These are phyloP conservation scores for Lipomyces yarrowii DNA, from an alignment of 1,139 yeast species.

Conservation along the genomic window DNA sequence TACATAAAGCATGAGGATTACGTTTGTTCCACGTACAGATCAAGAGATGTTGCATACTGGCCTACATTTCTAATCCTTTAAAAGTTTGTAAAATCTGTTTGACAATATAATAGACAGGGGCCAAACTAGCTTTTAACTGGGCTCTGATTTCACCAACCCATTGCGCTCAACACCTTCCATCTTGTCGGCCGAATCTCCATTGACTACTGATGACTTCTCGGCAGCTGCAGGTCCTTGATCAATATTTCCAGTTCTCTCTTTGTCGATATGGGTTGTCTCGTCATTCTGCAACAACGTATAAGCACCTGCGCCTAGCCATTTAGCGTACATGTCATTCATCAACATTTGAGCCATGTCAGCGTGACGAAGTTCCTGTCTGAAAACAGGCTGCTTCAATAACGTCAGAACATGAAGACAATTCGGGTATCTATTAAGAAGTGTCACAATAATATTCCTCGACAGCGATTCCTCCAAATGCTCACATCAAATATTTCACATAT, in stretches of 20 bases:
- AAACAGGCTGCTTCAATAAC: conserved; percentile 49
- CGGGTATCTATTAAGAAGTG: conserved; percentile 49
- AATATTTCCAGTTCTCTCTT: background rate
- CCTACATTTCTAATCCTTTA: no score
- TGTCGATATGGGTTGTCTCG: background rate
- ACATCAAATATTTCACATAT: conserved; percentile 64
- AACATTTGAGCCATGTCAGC: conserved; percentile 47
- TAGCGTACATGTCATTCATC: conserved; percentile 47
- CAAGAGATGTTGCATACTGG: no score
- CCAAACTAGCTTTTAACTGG: background rate
- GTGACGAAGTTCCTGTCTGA: conserved; percentile 46
- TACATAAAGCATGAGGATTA: no score
- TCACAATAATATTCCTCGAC: background rate
- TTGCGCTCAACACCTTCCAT: background rate
- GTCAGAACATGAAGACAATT: conserved; percentile 70
- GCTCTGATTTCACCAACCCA: background rate
- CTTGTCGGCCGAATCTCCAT: background rate
- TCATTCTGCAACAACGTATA: conserved; percentile 13
- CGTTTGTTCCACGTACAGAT: no score
- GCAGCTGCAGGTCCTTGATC: background rate
- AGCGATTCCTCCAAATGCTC: background rate
- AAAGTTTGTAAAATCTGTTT: no score
- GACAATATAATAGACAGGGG: background rate
- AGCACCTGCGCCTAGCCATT: conserved; percentile 40
- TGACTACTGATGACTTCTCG: background rate